phyloP scores from a whole-genome alignment of 768 basidiomycete species.

The Brasilioporus rufonigricans region DNA sequence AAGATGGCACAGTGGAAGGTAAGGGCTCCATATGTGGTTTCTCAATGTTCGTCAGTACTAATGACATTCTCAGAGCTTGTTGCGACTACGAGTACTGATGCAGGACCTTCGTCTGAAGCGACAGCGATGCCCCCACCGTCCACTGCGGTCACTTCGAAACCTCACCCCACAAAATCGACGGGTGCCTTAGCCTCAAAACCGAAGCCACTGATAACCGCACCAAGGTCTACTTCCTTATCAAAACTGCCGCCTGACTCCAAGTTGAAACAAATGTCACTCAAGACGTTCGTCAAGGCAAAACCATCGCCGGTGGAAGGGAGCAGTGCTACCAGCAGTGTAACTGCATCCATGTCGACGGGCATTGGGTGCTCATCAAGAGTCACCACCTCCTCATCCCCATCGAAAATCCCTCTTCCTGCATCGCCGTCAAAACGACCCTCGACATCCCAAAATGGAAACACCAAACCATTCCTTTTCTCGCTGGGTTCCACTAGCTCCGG shows the following conservation, averaged over 20 bases:
- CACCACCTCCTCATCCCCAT: conserved; percentile 19
- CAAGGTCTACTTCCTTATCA: conserved; percentile 8
- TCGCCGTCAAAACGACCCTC: conserved; percentile 19
- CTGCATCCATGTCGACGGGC: conserved; percentile 5
- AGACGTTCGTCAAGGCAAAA: conserved; percentile 20
- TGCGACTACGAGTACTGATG: neutral
- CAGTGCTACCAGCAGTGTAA: neutral
- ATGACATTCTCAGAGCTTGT: conserved; percentile 4
- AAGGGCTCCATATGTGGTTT: neutral
- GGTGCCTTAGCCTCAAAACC: neutral
- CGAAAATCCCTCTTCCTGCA: conserved; percentile 28
- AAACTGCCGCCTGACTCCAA: conserved; percentile 17
- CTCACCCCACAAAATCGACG: conserved; percentile 8
- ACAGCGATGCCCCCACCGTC: conserved; percentile 1
- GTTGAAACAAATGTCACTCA: conserved; percentile 26
- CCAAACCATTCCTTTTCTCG: conserved; percentile 3
- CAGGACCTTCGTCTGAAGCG: neutral
- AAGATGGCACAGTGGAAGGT: conserved; percentile 5
- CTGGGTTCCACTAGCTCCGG: conserved; percentile 1
- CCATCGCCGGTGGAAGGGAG: neutral
- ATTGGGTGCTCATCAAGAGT: conserved; percentile 8
- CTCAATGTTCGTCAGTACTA: neutral
- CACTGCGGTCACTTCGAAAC: neutral
- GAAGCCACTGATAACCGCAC: neutral
- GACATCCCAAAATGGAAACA: conserved; percentile 3